Conservation (phyloP, 352 stramenopile genomes). For the Aphanomyces euteiches region DNA sequence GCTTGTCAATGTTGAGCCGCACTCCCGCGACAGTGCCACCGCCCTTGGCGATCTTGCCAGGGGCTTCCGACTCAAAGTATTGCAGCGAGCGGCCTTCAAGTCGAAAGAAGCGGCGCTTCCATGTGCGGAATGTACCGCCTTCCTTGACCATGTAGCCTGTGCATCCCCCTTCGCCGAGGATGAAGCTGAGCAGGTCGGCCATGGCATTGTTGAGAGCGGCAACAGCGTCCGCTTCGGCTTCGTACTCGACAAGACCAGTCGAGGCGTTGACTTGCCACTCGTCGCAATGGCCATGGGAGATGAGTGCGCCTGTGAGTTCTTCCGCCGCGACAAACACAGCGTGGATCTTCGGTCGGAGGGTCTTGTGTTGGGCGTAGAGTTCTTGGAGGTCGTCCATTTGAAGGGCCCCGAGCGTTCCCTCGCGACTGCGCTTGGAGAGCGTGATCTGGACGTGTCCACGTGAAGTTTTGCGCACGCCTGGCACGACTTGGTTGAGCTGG, state of each 20-base stretch:
- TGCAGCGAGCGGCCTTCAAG: not conserved
- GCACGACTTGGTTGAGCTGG: not conserved
- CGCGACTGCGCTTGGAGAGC: not conserved
- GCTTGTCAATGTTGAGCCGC: not conserved
- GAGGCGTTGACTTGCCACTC: not conserved
- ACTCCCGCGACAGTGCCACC: not conserved
- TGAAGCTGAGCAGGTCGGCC: not conserved
- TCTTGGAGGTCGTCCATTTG: not conserved
- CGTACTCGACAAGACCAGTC: not conserved
- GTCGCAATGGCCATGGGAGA: too few species aligned
- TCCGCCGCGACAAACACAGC: not conserved
- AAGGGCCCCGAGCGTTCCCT: not conserved
- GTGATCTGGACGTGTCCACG: not conserved
- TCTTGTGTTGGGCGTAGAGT: not conserved
- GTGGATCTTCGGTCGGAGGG: not conserved
- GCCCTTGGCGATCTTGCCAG: not conserved
- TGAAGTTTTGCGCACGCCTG: not conserved
- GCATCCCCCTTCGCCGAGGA: not conserved
- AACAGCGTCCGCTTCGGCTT: not conserved
- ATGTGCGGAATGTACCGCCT: not conserved
- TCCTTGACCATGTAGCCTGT: not conserved
- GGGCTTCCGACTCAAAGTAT: not conserved
- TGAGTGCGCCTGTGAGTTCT: not conserved
- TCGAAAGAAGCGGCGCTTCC: not conserved
- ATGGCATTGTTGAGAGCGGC: not conserved